Evolutionary conservation across 257 asterid species (phyloP).

Genomic region (Perilla frutescens): DNA sequence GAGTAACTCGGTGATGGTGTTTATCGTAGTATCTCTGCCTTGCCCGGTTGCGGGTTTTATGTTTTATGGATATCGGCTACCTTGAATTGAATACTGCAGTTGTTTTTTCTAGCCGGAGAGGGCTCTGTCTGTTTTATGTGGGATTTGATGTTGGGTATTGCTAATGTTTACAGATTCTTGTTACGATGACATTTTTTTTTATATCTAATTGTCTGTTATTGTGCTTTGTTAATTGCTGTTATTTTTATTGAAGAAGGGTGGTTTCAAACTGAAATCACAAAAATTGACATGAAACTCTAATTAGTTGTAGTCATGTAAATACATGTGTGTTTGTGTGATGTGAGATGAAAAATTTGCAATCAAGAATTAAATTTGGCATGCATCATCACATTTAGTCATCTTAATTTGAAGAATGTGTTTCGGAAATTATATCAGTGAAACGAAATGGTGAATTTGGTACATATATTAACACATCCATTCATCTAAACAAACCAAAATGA

Average conservation of each 20-base stretch:
- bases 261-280: background rate
- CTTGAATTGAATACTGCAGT: background rate
- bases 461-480: too few species aligned
- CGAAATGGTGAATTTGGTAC: too few species aligned
- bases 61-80: conserved; percentile 1
- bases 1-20: conserved; percentile 45
- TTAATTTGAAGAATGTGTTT: too few species aligned
- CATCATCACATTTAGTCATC: too few species aligned
- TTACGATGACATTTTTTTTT: background rate
- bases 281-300: too few species aligned
- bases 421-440: too few species aligned
- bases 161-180: conserved; percentile 6
- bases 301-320: too few species aligned
- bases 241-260: too few species aligned
- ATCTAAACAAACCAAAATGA: too few species aligned
- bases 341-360: too few species aligned
- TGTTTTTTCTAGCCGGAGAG: background rate
- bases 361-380: too few species aligned
- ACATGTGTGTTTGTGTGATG: too few species aligned
- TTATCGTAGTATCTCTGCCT: background rate
- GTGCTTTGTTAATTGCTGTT: background rate
- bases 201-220: background rate
- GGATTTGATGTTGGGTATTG: conserved; percentile 14
- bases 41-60: background rate
- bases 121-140: conserved; percentile 18